Evolutionary conservation across 2,329 filamentous ascomycete species (phyloP), one percentile per base, ranked within the genome.

Genomic region (Graphilbum ipis-grandicollis): DNA sequence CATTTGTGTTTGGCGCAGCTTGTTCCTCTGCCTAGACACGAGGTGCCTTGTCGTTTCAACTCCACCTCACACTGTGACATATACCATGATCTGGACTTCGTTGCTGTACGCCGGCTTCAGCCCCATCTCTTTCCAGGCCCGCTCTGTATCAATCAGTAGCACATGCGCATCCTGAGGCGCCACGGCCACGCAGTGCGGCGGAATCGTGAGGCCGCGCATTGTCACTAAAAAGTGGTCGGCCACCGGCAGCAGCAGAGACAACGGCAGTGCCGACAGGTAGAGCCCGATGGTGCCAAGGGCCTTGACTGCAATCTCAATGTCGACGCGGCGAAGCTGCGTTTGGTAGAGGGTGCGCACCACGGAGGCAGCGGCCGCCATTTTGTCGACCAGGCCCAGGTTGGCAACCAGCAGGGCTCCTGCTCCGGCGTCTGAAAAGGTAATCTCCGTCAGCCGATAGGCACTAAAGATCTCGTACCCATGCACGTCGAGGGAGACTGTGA

Each of bases 341-440:
- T 63, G 5, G 29, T 31, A 31, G 6, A 31, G n/a, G n/a, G n/a
- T 75, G 28, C 62, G 65, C 1, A 78, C 60, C 8, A 93, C 66
- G 0, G 84, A 85, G 1, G 83, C 85, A 1, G 78, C 74, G 1
- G 85, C 88, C 0, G 84, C 84, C 81, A 96, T 93, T 55, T 94
- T 93, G 2, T 71, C 79, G 4, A 93, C 45, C 2, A 96, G 60
- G 1, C 88, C 88, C 1, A 96, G 55, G 15, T 79, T 75, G 1
- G 82, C 75, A 2, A 86, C n/a, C n/a, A n/a, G n/a, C n/a, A n/a
- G n/a, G n/a, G n/a, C n/a, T n/a, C n/a, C n/a, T n/a, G n/a, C n/a
- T n/a, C n/a, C n/a, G n/a, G n/a, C 17, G 44, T 15, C 73, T 44
- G 26, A 6, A 22, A 88, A 75, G 0, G 61, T 54, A 1, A 64